A percentile compares a stretch with the other conserved stretches of the same genome.
These are phyloP conservation scores for Saussurea involucrata DNA, from an alignment of 129 eudicot genomes.

Conservation along the genomic window DNA sequence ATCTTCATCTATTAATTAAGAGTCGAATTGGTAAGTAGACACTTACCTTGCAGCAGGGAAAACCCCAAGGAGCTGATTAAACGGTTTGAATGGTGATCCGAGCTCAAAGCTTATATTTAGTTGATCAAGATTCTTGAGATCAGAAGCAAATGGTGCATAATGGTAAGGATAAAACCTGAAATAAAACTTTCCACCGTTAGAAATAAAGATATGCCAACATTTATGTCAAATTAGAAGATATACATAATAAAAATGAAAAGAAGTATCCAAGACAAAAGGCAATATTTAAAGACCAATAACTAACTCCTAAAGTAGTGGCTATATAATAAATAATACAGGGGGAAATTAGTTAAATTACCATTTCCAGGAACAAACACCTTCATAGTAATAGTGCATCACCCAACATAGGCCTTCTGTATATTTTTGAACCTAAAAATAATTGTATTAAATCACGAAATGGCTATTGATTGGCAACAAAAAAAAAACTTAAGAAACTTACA, in stretches of 20 bases:
- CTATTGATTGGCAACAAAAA: background rate
- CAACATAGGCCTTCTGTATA: slow-evolving; percentile 95
- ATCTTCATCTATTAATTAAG: no score
- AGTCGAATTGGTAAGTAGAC: no score
- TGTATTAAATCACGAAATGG: background rate
- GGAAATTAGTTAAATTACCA: slow-evolving; percentile 51
- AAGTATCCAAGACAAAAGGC: background rate
- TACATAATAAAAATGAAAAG: background rate
- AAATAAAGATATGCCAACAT: background rate
- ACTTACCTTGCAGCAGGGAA: slow-evolving; percentile 96
- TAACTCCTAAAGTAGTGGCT: background rate
- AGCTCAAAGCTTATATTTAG: slow-evolving; percentile 74
- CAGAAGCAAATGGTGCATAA: slow-evolving; percentile 99
- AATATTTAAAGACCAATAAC: background rate
- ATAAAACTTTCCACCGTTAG: background rate
- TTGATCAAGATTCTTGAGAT: slow-evolving; percentile 82
- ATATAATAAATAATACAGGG: background rate
- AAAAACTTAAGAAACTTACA: slow-evolving; percentile 14
- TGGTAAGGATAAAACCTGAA: slow-evolving; percentile 97
- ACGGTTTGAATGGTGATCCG: slow-evolving; percentile 92
- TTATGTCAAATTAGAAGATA: background rate
- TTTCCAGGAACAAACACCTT: slow-evolving; percentile 98
- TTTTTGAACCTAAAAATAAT: slow-evolving; percentile 54
- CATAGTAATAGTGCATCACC: slow-evolving; percentile 98
- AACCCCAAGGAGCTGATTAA: slow-evolving; percentile 89